Evolutionary conservation across 305 asterid genomes (phyloP), one percentile per base, ranked within the genome.

Genomic region (Ilex paraguariensis): DNA sequence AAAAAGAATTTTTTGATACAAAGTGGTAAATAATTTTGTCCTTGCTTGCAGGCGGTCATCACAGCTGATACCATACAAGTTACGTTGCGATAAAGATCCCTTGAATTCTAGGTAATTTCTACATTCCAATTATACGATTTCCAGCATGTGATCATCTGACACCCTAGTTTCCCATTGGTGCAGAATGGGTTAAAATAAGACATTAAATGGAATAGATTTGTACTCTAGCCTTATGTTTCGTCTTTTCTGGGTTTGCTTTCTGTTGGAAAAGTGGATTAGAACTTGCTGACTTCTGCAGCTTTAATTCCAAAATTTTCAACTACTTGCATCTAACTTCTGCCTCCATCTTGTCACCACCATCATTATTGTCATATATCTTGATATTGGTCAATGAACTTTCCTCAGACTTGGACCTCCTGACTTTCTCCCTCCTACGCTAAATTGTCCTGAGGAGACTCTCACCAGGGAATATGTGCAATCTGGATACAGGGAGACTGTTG

Each of bases 391-490:
- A 71, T 32, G 21, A 5, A 4, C 21, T 66, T 66, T 59, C 31
- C 30, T 62, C 82, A 94, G 99, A 69, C 94, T 94, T 68, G 97
- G 96, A 67, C 95, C 95, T 40, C 99, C 99, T 62, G 99, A 94
- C 71, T 87, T 81, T 74, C 90, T 83, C 75, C 95, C 97, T 1
- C 98, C 76, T 74, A 82, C 96, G 71, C 82, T 95, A 60, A 81
- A 66, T 77, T 88, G 99, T 71, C 93, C 88, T 1, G 99, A 94
- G 78, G 99, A 94, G 88, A 85, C 87, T 45, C 79, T 90, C 66
- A 88, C 82, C 67, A 75, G 75, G 57, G 97, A 84, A n/a, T 85
- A 90, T 86, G 86, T 74, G 60, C 93, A 75, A 67, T 61, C 81
- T 76, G 96, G 96, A 70, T 90, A 87, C 79, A 81, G 79, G 82